A percentile compares a stretch with the other conserved stretches of the same genome.
Conservation (phyloP, 1,284 basidiomycete genomes). For the Stygiomarasmius scandens region DNA sequence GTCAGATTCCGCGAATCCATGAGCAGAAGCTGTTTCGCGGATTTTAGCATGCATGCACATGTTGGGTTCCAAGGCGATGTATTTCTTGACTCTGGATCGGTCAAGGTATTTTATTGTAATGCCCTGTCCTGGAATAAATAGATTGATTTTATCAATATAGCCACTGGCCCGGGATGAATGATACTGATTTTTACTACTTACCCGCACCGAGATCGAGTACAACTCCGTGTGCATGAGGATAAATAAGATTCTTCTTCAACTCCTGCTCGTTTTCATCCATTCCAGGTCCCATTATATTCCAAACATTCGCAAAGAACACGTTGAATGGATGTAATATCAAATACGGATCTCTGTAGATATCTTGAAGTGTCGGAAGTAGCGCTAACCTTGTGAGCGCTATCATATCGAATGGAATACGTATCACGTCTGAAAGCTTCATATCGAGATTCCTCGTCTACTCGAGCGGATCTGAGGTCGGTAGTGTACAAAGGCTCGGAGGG, state of each 20-base stretch:
- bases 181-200: slow-evolving; percentile 28
- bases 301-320: slow-evolving; percentile 64
- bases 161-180: not conserved
- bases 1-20: slow-evolving; percentile 56
- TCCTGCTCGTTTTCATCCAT: slow-evolving; percentile 46
- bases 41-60: slow-evolving; percentile 60
- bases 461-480: not conserved
- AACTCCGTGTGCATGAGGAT: slow-evolving; percentile 55
- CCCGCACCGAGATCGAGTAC: slow-evolving; percentile 76
- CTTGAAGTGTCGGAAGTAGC: not conserved
- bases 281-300: slow-evolving; percentile 53
- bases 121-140: slow-evolving; percentile 50
- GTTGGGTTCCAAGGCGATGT: slow-evolving; percentile 74
- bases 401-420: not conserved
- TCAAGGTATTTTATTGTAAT: slow-evolving; percentile 65
- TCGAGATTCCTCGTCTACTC: not conserved
- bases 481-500: too few species aligned
- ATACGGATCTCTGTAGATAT: not conserved
- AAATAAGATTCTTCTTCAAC: slow-evolving; percentile 54
- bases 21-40: slow-evolving; percentile 44
- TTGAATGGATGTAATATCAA: not conserved
- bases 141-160: not conserved
- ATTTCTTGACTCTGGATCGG: slow-evolving; percentile 53
- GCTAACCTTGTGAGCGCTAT: not conserved
- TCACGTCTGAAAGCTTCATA: not conserved